Evolutionary conservation across 305 asterid species (phyloP).

Genomic region (Fraxinus floribunda): DNA sequence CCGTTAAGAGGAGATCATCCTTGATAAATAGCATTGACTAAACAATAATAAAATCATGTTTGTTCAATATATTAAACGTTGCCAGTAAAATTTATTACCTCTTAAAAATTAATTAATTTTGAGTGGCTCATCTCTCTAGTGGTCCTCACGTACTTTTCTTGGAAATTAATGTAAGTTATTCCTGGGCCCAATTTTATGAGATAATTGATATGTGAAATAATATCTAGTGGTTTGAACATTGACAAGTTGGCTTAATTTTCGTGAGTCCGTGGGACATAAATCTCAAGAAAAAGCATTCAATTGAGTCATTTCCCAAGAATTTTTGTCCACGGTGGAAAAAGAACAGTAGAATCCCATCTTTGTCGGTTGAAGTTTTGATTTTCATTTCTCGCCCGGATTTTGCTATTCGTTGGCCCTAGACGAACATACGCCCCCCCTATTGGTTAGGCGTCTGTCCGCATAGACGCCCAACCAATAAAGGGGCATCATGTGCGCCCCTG

Average conservation of each 20-base stretch:
- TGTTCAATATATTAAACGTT: background rate
- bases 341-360: background rate
- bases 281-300: constrained; percentile 10
- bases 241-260: background rate
- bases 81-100: background rate
- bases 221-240: background rate
- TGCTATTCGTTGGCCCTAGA: background rate
- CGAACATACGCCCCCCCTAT: background rate
- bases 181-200: background rate
- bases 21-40: background rate
- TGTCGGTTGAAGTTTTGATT: constrained; percentile 26
- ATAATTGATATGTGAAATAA: background rate
- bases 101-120: background rate
- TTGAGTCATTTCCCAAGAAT: background rate
- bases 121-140: background rate
- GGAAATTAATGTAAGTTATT: background rate
- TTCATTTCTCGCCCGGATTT: background rate
- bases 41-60: background rate
- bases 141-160: background rate
- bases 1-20: background rate
- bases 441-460: background rate
- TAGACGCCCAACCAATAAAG: background rate
- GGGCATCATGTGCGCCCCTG: background rate
- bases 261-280: constrained; percentile 18
- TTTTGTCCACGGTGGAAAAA: background rate